Evolutionary conservation across 441 rosid species (phyloP).

Genomic region (Cnidoscolus chayamansa): DNA sequence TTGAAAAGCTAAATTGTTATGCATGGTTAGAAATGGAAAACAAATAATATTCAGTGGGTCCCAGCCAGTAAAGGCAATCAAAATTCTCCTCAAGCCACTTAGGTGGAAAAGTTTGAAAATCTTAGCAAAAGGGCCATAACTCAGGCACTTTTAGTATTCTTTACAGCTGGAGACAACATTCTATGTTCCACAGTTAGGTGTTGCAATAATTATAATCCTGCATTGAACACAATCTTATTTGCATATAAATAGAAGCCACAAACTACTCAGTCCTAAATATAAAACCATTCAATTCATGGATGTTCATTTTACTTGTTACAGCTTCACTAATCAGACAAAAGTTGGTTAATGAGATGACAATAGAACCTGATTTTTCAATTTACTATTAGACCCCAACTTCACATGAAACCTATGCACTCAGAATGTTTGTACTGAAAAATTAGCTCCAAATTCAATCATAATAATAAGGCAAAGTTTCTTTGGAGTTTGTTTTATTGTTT

Average conservation of each 20-base stretch:
- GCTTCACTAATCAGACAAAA: not conserved
- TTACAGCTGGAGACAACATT: not conserved
- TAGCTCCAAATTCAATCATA: no score
- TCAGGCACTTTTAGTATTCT: not conserved
- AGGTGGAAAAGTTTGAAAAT: not conserved
- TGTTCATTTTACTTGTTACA: not conserved
- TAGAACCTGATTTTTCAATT: not conserved
- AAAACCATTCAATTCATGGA: not conserved
- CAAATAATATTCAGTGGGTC: not conserved
- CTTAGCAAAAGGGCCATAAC: not conserved
- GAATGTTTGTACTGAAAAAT: not conserved
- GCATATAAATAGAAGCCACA: not conserved
- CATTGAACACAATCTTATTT: not conserved
- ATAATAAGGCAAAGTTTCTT: not conserved
- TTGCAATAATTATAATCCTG: not conserved
- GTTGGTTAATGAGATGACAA: not conserved
- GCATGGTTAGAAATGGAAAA: not conserved
- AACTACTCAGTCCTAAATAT: not conserved
- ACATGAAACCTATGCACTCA: not conserved
- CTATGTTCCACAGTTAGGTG: not conserved
- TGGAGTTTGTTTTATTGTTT: not conserved
- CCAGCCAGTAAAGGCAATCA: not conserved
- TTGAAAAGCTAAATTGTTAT: not conserved
- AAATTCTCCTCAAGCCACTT: not conserved
- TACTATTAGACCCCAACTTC: not conserved